These are phyloP conservation scores for Nigrospora oryzae DNA, from an alignment of 2,329 filamentous ascomycete species.

Conservation along the genomic window DNA sequence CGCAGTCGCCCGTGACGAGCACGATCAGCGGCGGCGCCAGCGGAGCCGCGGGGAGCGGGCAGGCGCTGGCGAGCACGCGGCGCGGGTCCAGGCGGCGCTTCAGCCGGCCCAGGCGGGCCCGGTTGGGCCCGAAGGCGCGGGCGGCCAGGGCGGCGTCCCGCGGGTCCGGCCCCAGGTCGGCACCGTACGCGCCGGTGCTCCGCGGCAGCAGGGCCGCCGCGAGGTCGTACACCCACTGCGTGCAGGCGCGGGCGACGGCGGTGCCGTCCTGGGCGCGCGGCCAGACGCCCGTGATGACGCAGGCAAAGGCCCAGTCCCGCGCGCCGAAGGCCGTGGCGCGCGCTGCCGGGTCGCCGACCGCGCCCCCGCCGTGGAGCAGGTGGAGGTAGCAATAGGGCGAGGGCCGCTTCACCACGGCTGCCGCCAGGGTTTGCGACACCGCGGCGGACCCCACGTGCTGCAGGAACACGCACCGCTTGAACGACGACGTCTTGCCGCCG, in stretches of 20 bases:
- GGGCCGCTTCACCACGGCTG: conserved; percentile 38
- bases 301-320: conserved; percentile 56
- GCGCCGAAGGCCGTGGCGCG: conserved; percentile 51
- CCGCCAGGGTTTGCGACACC: conserved; percentile 27
- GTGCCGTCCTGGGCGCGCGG: conserved; percentile 40
- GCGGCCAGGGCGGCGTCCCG: conserved; percentile 42
- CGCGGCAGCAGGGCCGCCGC: conserved; percentile 36
- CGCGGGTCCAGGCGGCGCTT: conserved; percentile 40
- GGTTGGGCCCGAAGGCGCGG: conserved; percentile 50
- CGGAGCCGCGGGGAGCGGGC: conserved; percentile 32
- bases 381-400: conserved; percentile 51
- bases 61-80: conserved; percentile 45
- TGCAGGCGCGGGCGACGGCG: conserved; percentile 23
- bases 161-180: conserved; percentile 55
- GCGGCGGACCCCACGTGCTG: conserved; percentile 30
- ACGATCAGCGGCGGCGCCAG: conserved; percentile 38
- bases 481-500: conserved; percentile 51
- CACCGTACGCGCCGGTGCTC: conserved; percentile 44
- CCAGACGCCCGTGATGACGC: conserved; percentile 57
- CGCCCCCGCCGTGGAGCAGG: conserved; percentile 51
- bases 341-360: conserved; percentile 30
- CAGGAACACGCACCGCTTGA: conserved; percentile 57
- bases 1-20: conserved; percentile 45
- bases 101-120: conserved; percentile 36
- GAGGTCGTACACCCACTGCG: conserved; percentile 50